Conservation (phyloP, 2,329 filamentous ascomycete species). For the Penicillium sp. region DNA sequence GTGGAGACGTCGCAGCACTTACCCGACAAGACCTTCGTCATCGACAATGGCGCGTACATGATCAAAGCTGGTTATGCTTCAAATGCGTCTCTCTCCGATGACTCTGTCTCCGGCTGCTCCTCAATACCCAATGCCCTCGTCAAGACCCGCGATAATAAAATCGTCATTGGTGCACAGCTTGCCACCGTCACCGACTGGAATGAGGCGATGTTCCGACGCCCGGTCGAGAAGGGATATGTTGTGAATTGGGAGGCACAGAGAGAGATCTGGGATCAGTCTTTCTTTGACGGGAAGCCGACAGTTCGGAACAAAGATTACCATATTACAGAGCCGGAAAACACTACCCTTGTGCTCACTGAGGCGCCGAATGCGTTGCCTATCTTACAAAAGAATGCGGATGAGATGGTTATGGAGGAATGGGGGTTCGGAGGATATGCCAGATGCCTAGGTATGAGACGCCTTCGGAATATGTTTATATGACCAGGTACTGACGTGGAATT, state of each 20-base stretch:
- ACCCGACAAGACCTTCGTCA: slow-evolving; percentile 68
- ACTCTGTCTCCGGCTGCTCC: slow-evolving; percentile 51
- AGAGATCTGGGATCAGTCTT: slow-evolving; percentile 89
- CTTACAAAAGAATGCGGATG: slow-evolving; percentile 85
- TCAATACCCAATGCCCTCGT: slow-evolving; percentile 86
- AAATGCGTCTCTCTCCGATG: slow-evolving; percentile 34
- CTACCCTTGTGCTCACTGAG: slow-evolving; percentile 80
- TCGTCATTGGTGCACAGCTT: slow-evolving; percentile 76
- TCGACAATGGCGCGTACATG: slow-evolving; percentile 90
- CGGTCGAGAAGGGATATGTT: slow-evolving; percentile 89
- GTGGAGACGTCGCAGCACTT: slow-evolving; percentile 43
- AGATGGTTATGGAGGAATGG: slow-evolving; percentile 97
- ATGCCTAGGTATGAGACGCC: slow-evolving; percentile 55
- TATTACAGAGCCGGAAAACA: slow-evolving; percentile 64
- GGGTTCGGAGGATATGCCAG: slow-evolving; percentile 84
- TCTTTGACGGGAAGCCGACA: slow-evolving; percentile 65
- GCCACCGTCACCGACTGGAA: slow-evolving; percentile 77
- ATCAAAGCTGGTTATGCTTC: slow-evolving; percentile 82
- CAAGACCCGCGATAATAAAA: slow-evolving; percentile 71
- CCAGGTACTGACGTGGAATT: background rate
- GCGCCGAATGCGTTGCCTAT: slow-evolving; percentile 76
- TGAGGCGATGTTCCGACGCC: slow-evolving; percentile 79
- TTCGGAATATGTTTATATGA: background rate
- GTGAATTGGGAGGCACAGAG: slow-evolving; percentile 97
- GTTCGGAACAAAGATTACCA: slow-evolving; percentile 47